phyloP scores from a whole-genome alignment of 805 yeast species.

The Candida nanaspora region DNA sequence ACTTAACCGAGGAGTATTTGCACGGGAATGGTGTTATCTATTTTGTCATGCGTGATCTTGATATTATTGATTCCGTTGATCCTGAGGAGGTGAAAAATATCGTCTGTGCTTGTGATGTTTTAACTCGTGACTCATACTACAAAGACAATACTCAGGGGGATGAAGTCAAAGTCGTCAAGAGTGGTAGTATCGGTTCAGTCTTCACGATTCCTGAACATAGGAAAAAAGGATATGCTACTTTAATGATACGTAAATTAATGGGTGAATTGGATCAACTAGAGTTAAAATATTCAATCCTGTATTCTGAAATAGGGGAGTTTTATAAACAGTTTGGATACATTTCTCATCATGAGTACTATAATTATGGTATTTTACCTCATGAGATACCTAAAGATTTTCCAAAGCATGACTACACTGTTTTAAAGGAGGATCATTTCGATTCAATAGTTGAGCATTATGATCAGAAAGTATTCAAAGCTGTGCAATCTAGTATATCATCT shows the following conservation, averaged over 20 bases:
- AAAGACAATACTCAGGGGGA: too few relatives aligned
- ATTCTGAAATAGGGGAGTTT: conserved; percentile 68
- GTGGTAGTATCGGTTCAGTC: conserved; percentile 47
- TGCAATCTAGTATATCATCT: neutral
- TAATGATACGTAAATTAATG: conserved; percentile 35
- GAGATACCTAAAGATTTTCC: too few relatives aligned
- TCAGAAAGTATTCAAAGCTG: neutral
- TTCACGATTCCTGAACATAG: conserved; percentile 43
- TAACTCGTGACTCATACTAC: too few relatives aligned
- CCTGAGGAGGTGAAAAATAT: conserved; percentile 15
- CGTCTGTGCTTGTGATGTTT: conserved; percentile 25
- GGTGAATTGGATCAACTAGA: conserved; percentile 9
- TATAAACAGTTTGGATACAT: conserved; percentile 59
- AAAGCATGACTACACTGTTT: neutral
- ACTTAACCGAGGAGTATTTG: neutral
- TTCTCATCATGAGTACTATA: too few relatives aligned
- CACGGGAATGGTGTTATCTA: conserved; percentile 17
- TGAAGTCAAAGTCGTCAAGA: conserved; percentile 11
- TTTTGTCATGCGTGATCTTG: conserved; percentile 17
- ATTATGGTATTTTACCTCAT: too few relatives aligned
- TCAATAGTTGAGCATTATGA: neutral
- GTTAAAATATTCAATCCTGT: conserved; percentile 36
- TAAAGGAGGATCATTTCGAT: neutral
- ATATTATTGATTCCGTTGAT: conserved; percentile 1
- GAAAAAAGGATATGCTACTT: conserved; percentile 47